These are phyloP conservation scores for Arthrobotrys conoides DNA, from an alignment of 2,329 filamentous ascomycete genomes.

Conservation along the genomic window DNA sequence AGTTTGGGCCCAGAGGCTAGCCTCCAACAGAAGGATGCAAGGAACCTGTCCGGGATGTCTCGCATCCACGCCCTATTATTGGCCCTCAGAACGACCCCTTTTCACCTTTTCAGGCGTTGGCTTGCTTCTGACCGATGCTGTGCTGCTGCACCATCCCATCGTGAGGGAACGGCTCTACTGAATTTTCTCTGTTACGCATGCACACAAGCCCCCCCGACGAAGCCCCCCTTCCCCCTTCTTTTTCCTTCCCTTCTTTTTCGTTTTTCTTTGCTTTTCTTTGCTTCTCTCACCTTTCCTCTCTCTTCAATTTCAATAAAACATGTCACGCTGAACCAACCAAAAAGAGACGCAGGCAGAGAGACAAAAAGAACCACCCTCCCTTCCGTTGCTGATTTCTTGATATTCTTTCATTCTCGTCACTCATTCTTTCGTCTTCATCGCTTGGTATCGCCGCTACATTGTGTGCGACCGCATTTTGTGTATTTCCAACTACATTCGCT, in stretches of 20 bases:
- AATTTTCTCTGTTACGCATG: slow-evolving; percentile 24
- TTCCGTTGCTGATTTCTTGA: slow-evolving; percentile 39
- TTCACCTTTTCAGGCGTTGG: slow-evolving; percentile 31
- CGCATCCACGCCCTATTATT: slow-evolving; percentile 38
- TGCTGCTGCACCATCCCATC: slow-evolving; percentile 28
- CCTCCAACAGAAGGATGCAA: slow-evolving; percentile 52
- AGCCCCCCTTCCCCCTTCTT: slow-evolving; percentile 29
- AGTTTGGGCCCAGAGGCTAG: slow-evolving; percentile 34
- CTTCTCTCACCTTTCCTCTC: slow-evolving; percentile 45
- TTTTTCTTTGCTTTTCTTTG: slow-evolving; percentile 2
- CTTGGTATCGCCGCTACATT: slow-evolving; percentile 17
- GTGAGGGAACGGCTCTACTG: slow-evolving; percentile 21
- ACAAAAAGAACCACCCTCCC: slow-evolving; percentile 56
- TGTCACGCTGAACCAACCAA: slow-evolving; percentile 60
- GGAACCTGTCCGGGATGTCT: slow-evolving; percentile 43
- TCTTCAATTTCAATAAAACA: slow-evolving; percentile 59
- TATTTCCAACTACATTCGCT: slow-evolving; percentile 53
- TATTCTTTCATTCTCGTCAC: slow-evolving; percentile 41
- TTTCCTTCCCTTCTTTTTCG: slow-evolving; percentile 38
- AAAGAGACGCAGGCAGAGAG: slow-evolving; percentile 21
- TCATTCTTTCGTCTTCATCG: slow-evolving; percentile 35
- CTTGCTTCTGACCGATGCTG: slow-evolving; percentile 23
- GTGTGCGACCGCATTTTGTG: slow-evolving; percentile 18
- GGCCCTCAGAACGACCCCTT: slow-evolving; percentile 36
- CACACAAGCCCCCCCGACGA: slow-evolving; percentile 25